Base-by-base conservation (phyloP, 106 monocot genomes). In the Acorus calamus region DNA sequence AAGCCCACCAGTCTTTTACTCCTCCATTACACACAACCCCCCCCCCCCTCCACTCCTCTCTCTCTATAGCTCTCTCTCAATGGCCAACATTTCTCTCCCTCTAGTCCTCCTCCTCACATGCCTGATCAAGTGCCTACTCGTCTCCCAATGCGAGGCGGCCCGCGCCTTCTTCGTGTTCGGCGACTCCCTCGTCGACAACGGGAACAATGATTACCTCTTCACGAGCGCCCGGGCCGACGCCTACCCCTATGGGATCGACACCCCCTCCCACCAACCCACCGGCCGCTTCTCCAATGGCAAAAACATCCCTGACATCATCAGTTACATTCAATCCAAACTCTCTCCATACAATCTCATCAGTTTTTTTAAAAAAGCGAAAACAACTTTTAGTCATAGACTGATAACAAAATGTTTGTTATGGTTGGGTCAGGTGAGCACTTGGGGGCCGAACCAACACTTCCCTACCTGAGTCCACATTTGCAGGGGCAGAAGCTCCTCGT, bases 271-370 rank as follows among this genome's bases (percentile, higher is more conserved):
- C 73, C 74, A 69, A 0, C 64, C 92, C 2, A 80, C 84, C 4
- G 92, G 92, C 47, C 81, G 92, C 8, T 92, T 92, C 84, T 88
- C 82, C 14, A 92, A 92, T 63, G 92, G 88, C 13, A 76, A 79
- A 65, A 92, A 87, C 69, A 65, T 87, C 54, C 92, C 92, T 9
- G 92, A 92, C 57, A 81, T 92, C 48, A 73, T 92, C 70, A 92
- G 92, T 87, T 64, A 77, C 28, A 28, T 28, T 28, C 28, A 28
- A 28, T 28, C 28, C 28, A 28, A 28, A 28, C 28, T 28, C 28
- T 28, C 28, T 28, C 28, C 28, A 28, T 28, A 28, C 28, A 28
- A 1, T 28, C 28, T 28, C 28, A 28, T 28, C 28, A 28, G 1
- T 28, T 28, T 28, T 28, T 28, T 28, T 28, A 28, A 28, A 28